Evolutionary conservation across 306 rosid genomes (phyloP).

Genomic region (Neltuma alba): DNA sequence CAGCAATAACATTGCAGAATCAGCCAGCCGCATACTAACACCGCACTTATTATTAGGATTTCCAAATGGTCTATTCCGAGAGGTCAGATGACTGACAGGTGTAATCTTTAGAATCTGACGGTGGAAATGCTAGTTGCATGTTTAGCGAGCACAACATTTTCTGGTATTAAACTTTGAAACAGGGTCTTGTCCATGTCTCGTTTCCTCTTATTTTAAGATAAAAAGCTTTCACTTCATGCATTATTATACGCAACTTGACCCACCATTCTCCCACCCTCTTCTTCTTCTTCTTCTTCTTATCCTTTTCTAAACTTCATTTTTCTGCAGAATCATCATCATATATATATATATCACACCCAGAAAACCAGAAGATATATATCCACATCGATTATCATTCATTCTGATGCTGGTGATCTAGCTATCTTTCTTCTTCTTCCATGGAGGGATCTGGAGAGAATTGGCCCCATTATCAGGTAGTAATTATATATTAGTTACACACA

Average conservation of each 20-base stretch:
- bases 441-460: conserved; percentile 4
- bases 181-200: not conserved
- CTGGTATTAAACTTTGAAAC: not conserved
- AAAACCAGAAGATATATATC: not conserved
- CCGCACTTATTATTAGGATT: too few relatives aligned
- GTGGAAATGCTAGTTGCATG: not conserved
- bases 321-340: not conserved
- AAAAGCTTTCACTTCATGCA: not conserved
- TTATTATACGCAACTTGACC: not conserved
- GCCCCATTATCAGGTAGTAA: not conserved
- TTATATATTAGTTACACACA: too few relatives aligned
- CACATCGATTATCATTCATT: not conserved
- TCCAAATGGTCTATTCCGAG: not conserved
- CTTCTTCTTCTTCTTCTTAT: not conserved
- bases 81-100: not conserved
- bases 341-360: too few relatives aligned
- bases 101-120: not conserved
- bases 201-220: not conserved
- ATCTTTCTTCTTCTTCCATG: not conserved
- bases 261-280: not conserved
- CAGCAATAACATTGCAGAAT: not conserved
- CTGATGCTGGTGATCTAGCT: not conserved
- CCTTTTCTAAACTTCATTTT: not conserved
- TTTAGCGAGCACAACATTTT: not conserved
- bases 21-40: not conserved